Conservation (phyloP, 2,329 filamentous ascomycete genomes). For the Beauveria brongniartii region DNA sequence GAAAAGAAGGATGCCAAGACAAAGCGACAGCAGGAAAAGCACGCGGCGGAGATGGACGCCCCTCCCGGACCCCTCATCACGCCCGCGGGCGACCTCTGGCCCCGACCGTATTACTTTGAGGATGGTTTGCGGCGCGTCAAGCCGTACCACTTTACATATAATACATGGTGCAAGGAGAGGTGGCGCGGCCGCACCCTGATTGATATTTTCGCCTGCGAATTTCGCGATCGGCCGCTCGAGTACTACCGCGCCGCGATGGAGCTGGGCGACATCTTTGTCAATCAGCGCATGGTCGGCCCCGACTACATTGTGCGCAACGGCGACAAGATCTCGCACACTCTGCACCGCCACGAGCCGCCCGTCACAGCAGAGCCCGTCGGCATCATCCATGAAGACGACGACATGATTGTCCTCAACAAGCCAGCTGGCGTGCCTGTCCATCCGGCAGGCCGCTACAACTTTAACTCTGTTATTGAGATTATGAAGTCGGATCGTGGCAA, state of each 20-base stretch:
- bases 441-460: slow-evolving; percentile 89
- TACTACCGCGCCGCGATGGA: slow-evolving; percentile 88
- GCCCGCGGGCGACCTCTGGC: slow-evolving; percentile 34
- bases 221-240: slow-evolving; percentile 74
- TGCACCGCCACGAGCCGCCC: slow-evolving; percentile 92
- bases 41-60: slow-evolving; percentile 1
- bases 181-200: slow-evolving; percentile 78
- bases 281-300: slow-evolving; percentile 61
- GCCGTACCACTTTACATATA: slow-evolving; percentile 91
- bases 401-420: slow-evolving; percentile 95
- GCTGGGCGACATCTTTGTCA: slow-evolving; percentile 68
- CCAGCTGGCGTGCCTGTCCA: slow-evolving; percentile 92
- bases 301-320: slow-evolving; percentile 76
- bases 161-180: slow-evolving; percentile 87
- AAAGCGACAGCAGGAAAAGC: slow-evolving; percentile 11
- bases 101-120: slow-evolving; percentile 72
- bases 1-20: slow-evolving; percentile 7
- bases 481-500: slow-evolving; percentile 66
- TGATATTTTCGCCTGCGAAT: slow-evolving; percentile 86
- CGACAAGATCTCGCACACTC: slow-evolving; percentile 82
- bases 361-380: slow-evolving; percentile 73
- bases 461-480: slow-evolving; percentile 91
- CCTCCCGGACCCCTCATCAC: slow-evolving; percentile 20
- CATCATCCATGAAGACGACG: slow-evolving; percentile 83
- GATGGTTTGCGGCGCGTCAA: slow-evolving; percentile 73